A percentile compares a stretch with the other conserved stretches of the same genome.
These are phyloP conservation scores for Fusarium pininemorale DNA, from an alignment of 2,329 filamentous ascomycete genomes.

Conservation along the genomic window DNA sequence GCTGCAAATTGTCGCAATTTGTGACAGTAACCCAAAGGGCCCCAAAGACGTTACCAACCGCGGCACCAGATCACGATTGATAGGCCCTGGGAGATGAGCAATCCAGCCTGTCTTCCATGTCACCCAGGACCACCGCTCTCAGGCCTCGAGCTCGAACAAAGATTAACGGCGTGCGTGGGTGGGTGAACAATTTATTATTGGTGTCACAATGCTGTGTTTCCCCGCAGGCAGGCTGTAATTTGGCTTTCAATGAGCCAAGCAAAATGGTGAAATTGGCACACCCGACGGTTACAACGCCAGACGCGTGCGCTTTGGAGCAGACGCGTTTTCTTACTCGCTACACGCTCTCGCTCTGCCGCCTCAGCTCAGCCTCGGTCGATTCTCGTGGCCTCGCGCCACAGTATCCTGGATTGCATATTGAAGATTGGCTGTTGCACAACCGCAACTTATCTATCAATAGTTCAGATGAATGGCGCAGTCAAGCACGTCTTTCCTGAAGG, in stretches of 20 bases:
- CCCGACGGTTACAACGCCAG: not conserved
- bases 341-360: constrained; percentile 20
- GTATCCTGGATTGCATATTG: not conserved
- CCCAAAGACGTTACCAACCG: constrained; percentile 5
- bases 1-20: constrained; percentile 35
- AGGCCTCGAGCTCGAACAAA: constrained; percentile 10
- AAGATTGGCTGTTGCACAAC: not conserved
- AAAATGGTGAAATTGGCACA: constrained; percentile 16
- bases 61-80: constrained; percentile 12
- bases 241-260: constrained; percentile 17
- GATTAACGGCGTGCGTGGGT: constrained; percentile 8
- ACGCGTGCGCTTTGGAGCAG: constrained; percentile 18
- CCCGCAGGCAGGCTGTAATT: constrained; percentile 1
- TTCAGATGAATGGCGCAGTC: constrained; percentile 1
- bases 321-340: constrained; percentile 22
- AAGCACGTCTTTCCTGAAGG: not conserved
- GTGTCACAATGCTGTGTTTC: constrained; percentile 11
- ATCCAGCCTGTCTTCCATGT: constrained; percentile 24
- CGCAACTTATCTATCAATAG: constrained; percentile 11
- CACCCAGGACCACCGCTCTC: constrained; percentile 18
- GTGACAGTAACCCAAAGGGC: not conserved
- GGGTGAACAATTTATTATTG: constrained; percentile 13
- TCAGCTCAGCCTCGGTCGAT: constrained; percentile 27
- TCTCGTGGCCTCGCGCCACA: constrained; percentile 27
- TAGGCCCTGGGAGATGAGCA: constrained; percentile 29